Evolutionary conservation across 345 rosid species (phyloP).

Genomic region (Raphanus raphanistrum): DNA sequence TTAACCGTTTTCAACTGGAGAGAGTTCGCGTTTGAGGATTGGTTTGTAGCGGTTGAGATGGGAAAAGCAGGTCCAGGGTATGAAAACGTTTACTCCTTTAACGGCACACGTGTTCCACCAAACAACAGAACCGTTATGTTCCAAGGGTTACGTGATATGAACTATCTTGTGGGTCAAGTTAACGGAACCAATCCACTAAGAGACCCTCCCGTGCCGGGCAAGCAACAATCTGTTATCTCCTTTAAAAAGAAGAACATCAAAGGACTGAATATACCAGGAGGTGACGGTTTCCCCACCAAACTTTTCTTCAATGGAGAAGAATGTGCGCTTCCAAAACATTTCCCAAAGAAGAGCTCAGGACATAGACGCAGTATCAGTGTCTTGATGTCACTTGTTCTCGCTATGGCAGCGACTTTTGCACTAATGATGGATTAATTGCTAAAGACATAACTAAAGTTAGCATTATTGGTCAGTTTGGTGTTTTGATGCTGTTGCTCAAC

Average conservation of each 20-base stretch:
- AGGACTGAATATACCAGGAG: conserved; percentile 46
- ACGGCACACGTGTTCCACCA: conserved; percentile 58
- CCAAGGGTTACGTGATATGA: conserved; percentile 69
- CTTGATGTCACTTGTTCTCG: conserved; percentile 32
- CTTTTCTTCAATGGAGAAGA: conserved; percentile 90
- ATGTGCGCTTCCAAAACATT: conserved; percentile 69
- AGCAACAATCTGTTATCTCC: conserved; percentile 41
- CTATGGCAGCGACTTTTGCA: conserved; percentile 39
- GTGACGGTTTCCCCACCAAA: conserved; percentile 79
- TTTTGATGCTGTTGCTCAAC: conserved; percentile 32
- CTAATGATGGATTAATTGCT: conserved; percentile 41
- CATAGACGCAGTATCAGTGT: conserved; percentile 31
- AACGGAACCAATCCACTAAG: conserved; percentile 51
- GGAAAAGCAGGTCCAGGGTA: conserved; percentile 60
- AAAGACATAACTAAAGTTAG: conserved; percentile 18
- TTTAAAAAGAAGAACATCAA: conserved; percentile 59
- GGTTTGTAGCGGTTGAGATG: conserved; percentile 69
- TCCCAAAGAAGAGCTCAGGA: conserved; percentile 52
- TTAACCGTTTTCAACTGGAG: conserved; percentile 88
- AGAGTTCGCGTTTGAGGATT: conserved; percentile 53
- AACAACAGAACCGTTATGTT: conserved; percentile 62
- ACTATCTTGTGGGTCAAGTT: conserved; percentile 57
- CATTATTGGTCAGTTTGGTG: conserved; percentile 34
- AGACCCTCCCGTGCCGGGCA: conserved; percentile 77
- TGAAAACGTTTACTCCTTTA: conserved; percentile 78